Evolutionary conservation across 495 filamentous ascomycete genomes (phyloP), one percentile per base, ranked within the genome.

Genomic region (Aspergillus ellipticus): DNA sequence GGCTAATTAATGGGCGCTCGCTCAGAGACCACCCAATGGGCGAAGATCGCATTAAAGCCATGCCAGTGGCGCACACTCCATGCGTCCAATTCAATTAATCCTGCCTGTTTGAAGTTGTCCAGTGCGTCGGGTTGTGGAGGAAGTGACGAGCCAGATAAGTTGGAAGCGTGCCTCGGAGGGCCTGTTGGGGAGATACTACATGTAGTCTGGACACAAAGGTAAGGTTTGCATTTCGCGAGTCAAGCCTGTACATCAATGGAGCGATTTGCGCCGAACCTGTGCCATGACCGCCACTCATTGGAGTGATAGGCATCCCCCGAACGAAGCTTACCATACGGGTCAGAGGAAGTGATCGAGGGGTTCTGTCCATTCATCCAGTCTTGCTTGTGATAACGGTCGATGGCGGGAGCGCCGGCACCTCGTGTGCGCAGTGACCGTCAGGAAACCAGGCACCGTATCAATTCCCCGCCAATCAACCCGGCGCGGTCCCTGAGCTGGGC

Each of bases 391-490:
- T 21, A 24, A 17, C 20, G 19, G 28, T 45, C 26, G 42, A 42
- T 43, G 39, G n/a, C 51, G 24, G 51, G 28, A 42, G 41, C 20
- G 13, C 42, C 37, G 41, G 22, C 24, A 80, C 47, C 50, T 57
- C 55, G 28, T 47, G 55, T 47, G 20, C 19, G 53, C 31, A 1
- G 17, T 57, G 51, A 58, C 59, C 48, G 59, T 57, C 48, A 54
- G 6, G 54, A 49, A 52, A 63, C 64, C 64, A 66, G 64, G 64
- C 42, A 66, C 64, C 45, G 51, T 61, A 54, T 46, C 50, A 15
- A 41, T 24, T 2, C 8, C 2, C 13, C 15, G 11, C 61, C 57
- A 64, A 64, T 64, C 6, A 57, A 2, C 0, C 16, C 1, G 15
- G 1, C 13, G 21, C 33, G 5, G 42, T 43, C 31, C 47, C 53